These are phyloP conservation scores for Huntiella decipiens DNA, from an alignment of 2,329 filamentous ascomycete genomes.

Conservation along the genomic window DNA sequence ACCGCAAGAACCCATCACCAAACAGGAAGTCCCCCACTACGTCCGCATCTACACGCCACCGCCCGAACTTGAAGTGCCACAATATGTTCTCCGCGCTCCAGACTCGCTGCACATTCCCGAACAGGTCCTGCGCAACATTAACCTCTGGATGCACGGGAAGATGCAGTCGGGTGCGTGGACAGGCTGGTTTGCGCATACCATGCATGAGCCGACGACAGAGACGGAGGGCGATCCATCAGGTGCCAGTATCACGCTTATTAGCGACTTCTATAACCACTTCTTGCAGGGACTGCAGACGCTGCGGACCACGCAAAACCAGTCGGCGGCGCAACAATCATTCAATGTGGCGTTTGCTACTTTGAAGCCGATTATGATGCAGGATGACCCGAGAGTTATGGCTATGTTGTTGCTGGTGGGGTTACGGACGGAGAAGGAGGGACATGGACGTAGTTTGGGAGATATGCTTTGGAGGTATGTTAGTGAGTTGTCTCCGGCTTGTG, in stretches of 20 bases:
- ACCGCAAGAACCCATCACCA: constrained; percentile 1
- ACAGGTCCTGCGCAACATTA: constrained; percentile 8
- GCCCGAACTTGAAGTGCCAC: constrained; percentile 4
- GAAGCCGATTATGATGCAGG: constrained; percentile 8
- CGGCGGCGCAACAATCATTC: constrained; percentile 8
- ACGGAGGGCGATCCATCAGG: constrained; percentile 8
- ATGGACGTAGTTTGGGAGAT: constrained; percentile 8
- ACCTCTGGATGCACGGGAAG: constrained; percentile 7
- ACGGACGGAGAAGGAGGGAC: constrained; percentile 10
- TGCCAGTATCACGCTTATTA: constrained; percentile 9
- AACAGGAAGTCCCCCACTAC: constrained; percentile 8
- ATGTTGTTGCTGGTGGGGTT: constrained; percentile 9
- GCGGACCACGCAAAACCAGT: constrained; percentile 1
- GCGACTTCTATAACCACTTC: constrained; percentile 11
- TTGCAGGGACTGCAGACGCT: constrained; percentile 7
- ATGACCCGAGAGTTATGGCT: constrained; percentile 10
- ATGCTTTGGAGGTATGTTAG: constrained; percentile 11
- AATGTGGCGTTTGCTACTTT: constrained; percentile 11
- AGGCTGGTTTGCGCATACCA: constrained; percentile 5
- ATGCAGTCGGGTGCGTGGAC: constrained; percentile 9
- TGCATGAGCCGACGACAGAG: constrained; percentile 4
- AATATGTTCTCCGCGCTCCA: constrained; percentile 5
- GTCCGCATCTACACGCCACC: constrained; percentile 9
- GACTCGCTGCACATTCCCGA: constrained; percentile 9
- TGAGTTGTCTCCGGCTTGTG: constrained; percentile 8